These are phyloP conservation scores for Aspergillus texensis DNA, from an alignment of 2,329 filamentous ascomycete species.

Conservation along the genomic window DNA sequence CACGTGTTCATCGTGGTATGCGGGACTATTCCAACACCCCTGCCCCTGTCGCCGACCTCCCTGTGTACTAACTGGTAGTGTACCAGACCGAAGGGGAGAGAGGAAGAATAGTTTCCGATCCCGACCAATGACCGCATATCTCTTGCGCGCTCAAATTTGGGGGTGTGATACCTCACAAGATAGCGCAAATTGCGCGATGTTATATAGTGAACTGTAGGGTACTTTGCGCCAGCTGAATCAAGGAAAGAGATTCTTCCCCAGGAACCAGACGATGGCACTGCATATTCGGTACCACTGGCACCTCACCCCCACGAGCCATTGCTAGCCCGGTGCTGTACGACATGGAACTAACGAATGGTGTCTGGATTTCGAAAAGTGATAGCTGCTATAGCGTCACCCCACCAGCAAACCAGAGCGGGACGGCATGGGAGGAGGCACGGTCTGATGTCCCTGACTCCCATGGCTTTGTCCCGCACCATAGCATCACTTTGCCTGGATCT, in stretches of 20 bases:
- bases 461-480: not conserved
- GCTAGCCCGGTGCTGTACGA: not conserved
- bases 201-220: not conserved
- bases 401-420: conserved; percentile 16
- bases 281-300: not conserved
- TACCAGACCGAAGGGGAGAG: not conserved
- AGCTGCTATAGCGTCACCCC: conserved; percentile 2
- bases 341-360: not conserved
- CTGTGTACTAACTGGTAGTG: not conserved
- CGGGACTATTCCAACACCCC: conserved; percentile 12
- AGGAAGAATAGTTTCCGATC: not conserved
- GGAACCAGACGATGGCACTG: not conserved
- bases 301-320: not conserved
- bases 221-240: not conserved
- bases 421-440: conserved; percentile 12
- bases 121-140: not conserved
- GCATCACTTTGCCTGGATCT: not conserved
- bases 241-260: not conserved
- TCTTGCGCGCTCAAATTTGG: not conserved
- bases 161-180: not conserved
- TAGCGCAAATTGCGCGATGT: not conserved
- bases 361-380: not conserved
- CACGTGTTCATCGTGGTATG: conserved; percentile 27
- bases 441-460: no score
- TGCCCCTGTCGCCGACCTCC: not conserved